These are phyloP conservation scores for Trichocomaceae sp. DNA, from an alignment of 2,329 filamentous ascomycete species.

Conservation along the genomic window DNA sequence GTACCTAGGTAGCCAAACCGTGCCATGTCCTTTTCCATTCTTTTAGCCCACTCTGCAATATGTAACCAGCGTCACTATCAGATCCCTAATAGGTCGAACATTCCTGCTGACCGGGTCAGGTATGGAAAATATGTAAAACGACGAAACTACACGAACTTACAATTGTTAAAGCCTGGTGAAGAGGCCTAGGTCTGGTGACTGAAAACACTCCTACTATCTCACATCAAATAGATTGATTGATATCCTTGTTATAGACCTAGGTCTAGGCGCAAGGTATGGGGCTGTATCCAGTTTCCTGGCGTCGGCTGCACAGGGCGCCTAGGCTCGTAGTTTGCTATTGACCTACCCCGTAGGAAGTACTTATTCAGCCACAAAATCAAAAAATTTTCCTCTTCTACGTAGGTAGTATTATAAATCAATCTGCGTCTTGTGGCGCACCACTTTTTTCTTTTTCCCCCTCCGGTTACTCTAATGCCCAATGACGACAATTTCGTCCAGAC, in stretches of 20 bases:
- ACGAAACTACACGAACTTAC: background rate
- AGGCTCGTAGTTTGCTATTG: background rate
- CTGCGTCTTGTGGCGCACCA: background rate
- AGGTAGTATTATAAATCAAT: background rate
- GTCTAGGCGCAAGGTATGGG: background rate
- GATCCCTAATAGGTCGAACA: background rate
- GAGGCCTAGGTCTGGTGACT: background rate
- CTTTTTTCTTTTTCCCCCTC: background rate
- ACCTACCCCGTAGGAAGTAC: background rate
- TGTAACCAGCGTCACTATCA: background rate
- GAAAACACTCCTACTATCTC: background rate
- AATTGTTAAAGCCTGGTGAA: background rate
- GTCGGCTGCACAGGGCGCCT: background rate
- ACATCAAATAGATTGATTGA: background rate
- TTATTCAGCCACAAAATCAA: background rate
- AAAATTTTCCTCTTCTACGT: background rate
- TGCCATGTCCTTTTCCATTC: no score
- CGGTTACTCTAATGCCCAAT: background rate
- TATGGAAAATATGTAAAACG: background rate
- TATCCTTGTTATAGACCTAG: background rate
- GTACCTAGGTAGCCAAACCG: background rate
- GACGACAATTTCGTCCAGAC: no score
- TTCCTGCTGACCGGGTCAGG: background rate
- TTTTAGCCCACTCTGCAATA: background rate
- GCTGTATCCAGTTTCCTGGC: background rate